phyloP scores from a whole-genome alignment of 805 yeast genomes.

The Allodekkera sacchari region DNA sequence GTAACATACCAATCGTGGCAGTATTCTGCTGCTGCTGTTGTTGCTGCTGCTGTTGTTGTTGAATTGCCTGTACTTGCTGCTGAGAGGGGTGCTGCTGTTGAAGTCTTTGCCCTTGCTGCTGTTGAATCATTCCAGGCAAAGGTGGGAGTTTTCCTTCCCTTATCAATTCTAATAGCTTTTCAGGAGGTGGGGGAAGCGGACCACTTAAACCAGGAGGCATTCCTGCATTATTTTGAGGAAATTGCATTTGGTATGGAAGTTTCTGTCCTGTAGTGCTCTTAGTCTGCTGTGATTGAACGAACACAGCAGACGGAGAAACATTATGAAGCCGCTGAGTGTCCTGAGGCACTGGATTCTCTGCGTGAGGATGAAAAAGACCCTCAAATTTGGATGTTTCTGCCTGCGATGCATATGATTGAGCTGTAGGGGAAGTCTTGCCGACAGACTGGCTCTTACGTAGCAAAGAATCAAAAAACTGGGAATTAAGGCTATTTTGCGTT shows the following conservation, averaged over 20 bases:
- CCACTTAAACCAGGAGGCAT: background rate
- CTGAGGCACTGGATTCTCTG: background rate
- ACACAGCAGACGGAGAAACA: background rate
- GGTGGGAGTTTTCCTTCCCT: conserved; percentile 23
- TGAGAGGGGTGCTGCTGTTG: background rate
- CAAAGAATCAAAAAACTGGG: conserved; percentile 1
- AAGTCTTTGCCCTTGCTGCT: background rate
- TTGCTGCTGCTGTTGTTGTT: conserved; percentile 3
- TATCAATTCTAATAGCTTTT: conserved; percentile 19
- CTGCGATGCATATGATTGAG: too few relatives aligned
- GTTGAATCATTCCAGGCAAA: conserved; percentile 8
- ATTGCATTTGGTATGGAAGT: conserved; percentile 3
- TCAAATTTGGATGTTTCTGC: background rate
- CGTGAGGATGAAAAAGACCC: background rate
- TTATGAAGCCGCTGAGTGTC: background rate
- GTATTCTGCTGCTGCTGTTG: conserved; percentile 4
- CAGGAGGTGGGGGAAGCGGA: conserved; percentile 20
- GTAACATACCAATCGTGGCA: too few relatives aligned
- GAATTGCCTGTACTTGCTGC: background rate
- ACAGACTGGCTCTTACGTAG: background rate
- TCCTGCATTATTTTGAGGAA: background rate
- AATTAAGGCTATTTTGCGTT: background rate
- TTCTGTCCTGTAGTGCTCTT: background rate
- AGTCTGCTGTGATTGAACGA: background rate
- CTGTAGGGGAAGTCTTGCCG: too few relatives aligned